Evolutionary conservation across 306 rosid species (phyloP), one percentile per base, ranked within the genome.

Genomic region (Acacia confusa): DNA sequence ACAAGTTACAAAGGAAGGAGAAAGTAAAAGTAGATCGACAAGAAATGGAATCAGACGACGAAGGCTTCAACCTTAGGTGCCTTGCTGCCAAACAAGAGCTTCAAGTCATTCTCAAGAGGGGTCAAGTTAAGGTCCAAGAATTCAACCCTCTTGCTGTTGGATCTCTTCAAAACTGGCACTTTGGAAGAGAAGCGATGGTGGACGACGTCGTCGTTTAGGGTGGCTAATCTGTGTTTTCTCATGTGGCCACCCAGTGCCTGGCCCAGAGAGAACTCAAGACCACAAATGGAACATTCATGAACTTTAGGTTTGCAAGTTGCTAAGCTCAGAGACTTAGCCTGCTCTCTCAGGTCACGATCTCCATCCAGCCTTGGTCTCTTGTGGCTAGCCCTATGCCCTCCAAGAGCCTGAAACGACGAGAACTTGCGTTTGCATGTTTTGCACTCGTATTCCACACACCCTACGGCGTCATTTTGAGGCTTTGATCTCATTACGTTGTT

Each of bases 161-260:
- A 91, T 72, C 97, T 86, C 71, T 73, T 90, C 34, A 91, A 34
- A 78, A 88, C 89, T 1, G 96, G 94, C 6, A 75, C 58, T 66
- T 79, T 82, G 3, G 90, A 64, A 72, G 81, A 34, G 68, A 88
- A 82, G 72, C 78, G 82, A 32, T 63, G 34, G 19, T 11, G 3
- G 7, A 22, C 16, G 32, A 24, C 66, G 19, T 22, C 36, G 68
- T 25, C 38, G 36, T 61, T 60, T 5, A 16, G 16, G 47, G 7
- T 5, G 9, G 43, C 82, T 19, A 14, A n/a, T 52, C 85, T 89
- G 14, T 94, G 97, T 69, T 82, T 84, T 41, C 97, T 84, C 98
- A 94, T 94, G 77, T 94, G 97, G 1, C 98, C 98, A 0, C 98
- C 98, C 19, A 94, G 64, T 24, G 97, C 97, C 71, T 94, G 98